Evolutionary conservation across 177 flowering plant genomes (phyloP).

Genomic region (Vitis hybrid): DNA sequence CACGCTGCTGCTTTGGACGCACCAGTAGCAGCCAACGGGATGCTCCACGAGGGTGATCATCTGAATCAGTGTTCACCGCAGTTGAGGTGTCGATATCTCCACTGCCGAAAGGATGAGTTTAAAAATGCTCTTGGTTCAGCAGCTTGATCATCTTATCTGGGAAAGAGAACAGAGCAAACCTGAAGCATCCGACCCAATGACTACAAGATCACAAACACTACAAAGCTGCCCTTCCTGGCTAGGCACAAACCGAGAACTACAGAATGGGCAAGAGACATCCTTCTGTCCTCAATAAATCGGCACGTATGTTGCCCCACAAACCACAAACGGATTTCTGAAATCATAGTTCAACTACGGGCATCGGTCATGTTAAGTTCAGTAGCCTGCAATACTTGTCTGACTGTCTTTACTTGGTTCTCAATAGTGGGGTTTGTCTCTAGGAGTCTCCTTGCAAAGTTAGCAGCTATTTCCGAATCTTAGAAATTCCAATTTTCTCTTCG

Average conservation of each 20-base stretch:
- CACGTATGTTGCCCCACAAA: conserved; percentile 77
- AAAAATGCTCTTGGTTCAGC: not conserved
- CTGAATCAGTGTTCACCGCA: too few species aligned
- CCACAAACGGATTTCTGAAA: conserved; percentile 81
- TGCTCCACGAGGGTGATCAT: too few species aligned
- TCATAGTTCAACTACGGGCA: conserved; percentile 66
- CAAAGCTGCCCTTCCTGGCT: conserved; percentile 64
- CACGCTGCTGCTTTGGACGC: too few species aligned
- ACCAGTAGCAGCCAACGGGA: too few species aligned
- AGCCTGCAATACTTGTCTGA: conserved; percentile 68
- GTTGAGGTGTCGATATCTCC: not conserved
- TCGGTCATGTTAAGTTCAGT: conserved; percentile 65
- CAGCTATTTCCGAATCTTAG: conserved; percentile 27
- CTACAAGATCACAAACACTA: conserved; percentile 73
- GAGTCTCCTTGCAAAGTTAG: conserved; percentile 64
- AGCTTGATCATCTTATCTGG: conserved; percentile 56
- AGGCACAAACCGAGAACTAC: conserved; percentile 68
- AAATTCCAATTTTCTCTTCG: too few species aligned
- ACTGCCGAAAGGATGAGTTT: conserved; percentile 6
- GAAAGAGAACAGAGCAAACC: conserved; percentile 81
- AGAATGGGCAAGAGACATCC: conserved; percentile 73
- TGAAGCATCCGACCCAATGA: conserved; percentile 76
- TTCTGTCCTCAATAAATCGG: conserved; percentile 87
- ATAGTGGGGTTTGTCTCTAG: conserved; percentile 67
- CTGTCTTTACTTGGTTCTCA: conserved; percentile 64